phyloP scores from a whole-genome alignment of 78 protist species.

The Ministeria vibrans region DNA sequence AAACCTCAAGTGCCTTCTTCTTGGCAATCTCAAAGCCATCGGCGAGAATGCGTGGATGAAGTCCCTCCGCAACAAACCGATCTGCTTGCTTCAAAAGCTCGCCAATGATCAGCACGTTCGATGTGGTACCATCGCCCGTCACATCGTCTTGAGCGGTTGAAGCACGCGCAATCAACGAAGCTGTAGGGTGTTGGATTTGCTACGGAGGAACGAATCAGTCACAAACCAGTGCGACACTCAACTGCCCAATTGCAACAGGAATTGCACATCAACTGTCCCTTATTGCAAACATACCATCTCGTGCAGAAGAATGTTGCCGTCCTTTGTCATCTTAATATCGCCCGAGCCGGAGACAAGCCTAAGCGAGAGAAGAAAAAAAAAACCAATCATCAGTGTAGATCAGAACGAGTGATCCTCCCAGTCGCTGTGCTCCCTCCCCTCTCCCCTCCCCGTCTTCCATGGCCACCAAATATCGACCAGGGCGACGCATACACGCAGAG shows the following conservation, averaged over 20 bases:
- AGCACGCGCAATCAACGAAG: slow-evolving; percentile 95
- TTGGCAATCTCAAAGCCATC: slow-evolving; percentile 96
- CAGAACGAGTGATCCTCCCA: too few relatives aligned
- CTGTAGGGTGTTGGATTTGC: slow-evolving; percentile 99
- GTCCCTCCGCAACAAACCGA: slow-evolving; percentile 85
- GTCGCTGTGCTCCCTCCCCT: too few relatives aligned
- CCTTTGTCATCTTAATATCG: slow-evolving; percentile 97
- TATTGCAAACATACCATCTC: slow-evolving; percentile 78
- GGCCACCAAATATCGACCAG: too few relatives aligned
- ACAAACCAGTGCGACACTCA: neutral
- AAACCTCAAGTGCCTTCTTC: slow-evolving; percentile 51
- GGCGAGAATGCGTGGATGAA: slow-evolving; percentile 94
- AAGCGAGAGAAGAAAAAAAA: too few relatives aligned
- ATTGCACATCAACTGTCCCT: too few relatives aligned
- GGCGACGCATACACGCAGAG: too few relatives aligned
- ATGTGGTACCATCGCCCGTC: slow-evolving; percentile 99
- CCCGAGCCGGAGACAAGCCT: slow-evolving; percentile 97
- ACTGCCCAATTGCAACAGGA: neutral
- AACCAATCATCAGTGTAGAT: too few relatives aligned
- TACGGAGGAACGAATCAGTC: slow-evolving; percentile 16
- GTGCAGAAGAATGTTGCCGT: slow-evolving; percentile 92
- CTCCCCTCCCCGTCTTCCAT: too few relatives aligned
- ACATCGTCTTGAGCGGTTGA: slow-evolving; percentile 99
- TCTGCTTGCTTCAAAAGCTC: slow-evolving; percentile 92
- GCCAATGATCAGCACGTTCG: slow-evolving; percentile 93